Base-by-base conservation (phyloP, 2,329 filamentous ascomycete genomes). In the Epichloe brachyelytri region DNA sequence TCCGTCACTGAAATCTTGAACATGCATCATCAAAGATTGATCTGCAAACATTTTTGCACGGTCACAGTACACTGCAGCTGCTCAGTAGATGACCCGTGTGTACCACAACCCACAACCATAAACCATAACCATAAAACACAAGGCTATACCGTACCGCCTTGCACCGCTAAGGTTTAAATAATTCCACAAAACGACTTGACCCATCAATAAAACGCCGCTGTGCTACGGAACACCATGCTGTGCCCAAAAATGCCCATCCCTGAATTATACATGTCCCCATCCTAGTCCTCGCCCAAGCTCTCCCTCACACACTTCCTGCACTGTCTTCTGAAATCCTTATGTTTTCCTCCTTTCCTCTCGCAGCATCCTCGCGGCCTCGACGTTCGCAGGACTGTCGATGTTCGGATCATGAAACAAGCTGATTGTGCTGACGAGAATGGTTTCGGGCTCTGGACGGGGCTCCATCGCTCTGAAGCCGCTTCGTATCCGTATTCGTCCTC, bases 401-500 rank as follows among this genome's bases (percentile, higher is more conserved):
- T 98, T 98, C 46, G 93, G 93, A 62, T 86, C 85, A 56, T 87
- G 83, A 57, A 98, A 82, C 73, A 98, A 83, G 66, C 86, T 93
- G 65, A 98, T 94, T 36, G 95, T 90, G 61, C 83, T 89, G 34
- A 98, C 71, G 46, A 98, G 72, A 55, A 98, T 97, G 20, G 89
- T 95, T 75, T 96, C 91, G 91, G 90, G 12, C 86, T 90, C 69
- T 97, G 93, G 2, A 97, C 91, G 30, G 93, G 93, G 53, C 80
- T 86, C 93, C 93, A 98, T 54, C 93, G 82, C 75, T 98, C 93
- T 33, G 81, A 77, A 15, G 89, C 90, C 26, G 79, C 79, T 69
- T 98, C 93, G 72, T 98, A 98, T 49, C 91, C 91, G 68, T 86
- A 93, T 63, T 87, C 83, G 64, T 98, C 93, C 63, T 96, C 90